These are phyloP conservation scores for Physcia stellaris DNA, from an alignment of 495 filamentous ascomycete genomes.

Conservation along the genomic window DNA sequence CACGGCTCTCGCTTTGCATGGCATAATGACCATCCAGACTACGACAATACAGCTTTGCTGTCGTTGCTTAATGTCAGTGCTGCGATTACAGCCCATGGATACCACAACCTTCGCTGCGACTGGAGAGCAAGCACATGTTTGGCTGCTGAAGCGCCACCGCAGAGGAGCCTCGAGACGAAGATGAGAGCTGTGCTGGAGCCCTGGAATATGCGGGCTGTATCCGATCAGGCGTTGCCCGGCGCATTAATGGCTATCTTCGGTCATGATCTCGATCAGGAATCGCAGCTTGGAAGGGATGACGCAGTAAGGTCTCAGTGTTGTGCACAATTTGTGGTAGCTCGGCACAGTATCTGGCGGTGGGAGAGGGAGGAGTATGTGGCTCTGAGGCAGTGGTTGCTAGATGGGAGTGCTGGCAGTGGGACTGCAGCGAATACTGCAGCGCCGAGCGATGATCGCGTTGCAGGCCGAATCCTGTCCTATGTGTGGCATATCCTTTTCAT, in stretches of 20 bases:
- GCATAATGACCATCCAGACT: slow-evolving; percentile 30
- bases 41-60: slow-evolving; percentile 29
- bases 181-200: no score
- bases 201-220: slow-evolving; percentile 26
- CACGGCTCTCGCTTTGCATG: slow-evolving; percentile 31
- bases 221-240: slow-evolving; percentile 22
- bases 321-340: slow-evolving; percentile 30
- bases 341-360: slow-evolving; percentile 25
- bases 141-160: no score
- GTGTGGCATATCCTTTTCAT: slow-evolving; percentile 44
- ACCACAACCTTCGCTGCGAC: slow-evolving; percentile 34
- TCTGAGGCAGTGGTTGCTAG: slow-evolving; percentile 30
- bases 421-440: no score
- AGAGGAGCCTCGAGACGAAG: no score
- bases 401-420: no score
- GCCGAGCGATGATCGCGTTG: neutral
- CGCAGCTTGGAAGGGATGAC: slow-evolving; percentile 19
- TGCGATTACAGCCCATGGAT: no score
- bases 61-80: slow-evolving; percentile 18
- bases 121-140: no score
- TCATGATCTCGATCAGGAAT: slow-evolving; percentile 1
- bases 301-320: slow-evolving; percentile 30
- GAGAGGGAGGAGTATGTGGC: slow-evolving; percentile 26
- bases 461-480: slow-evolving; percentile 37
- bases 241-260: slow-evolving; percentile 25